Conservation (phyloP, 345 rosid species). For the Camelina neglecta region DNA sequence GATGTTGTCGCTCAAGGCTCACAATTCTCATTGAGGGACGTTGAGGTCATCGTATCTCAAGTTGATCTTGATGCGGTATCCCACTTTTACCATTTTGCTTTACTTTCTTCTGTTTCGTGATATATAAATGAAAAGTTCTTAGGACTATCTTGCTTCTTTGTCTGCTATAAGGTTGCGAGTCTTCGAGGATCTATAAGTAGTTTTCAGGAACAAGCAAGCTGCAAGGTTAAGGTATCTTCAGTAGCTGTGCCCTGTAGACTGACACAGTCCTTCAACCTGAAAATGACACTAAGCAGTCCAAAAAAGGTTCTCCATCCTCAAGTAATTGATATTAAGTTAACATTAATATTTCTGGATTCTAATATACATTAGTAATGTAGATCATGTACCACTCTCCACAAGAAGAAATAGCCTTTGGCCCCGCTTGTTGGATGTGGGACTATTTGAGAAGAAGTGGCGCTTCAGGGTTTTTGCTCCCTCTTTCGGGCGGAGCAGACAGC, state of each 20-base stretch:
- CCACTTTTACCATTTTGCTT: constrained; percentile 20
- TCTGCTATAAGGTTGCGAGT: constrained; percentile 77
- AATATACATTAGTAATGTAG: constrained; percentile 45
- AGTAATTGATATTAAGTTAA: not conserved
- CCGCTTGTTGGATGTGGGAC: constrained; percentile 99
- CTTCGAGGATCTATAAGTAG: constrained; percentile 85
- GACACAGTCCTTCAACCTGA: constrained; percentile 72
- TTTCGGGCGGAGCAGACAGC: constrained; percentile 98
- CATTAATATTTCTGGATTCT: not conserved
- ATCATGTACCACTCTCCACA: constrained; percentile 80
- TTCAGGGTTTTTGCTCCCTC: constrained; percentile 97
- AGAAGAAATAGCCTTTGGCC: constrained; percentile 97
- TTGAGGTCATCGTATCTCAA: constrained; percentile 87
- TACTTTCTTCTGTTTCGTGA: constrained; percentile 6
- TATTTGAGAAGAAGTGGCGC: constrained; percentile 97
- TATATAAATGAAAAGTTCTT: not conserved
- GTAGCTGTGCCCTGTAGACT: constrained; percentile 70
- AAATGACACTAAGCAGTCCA: constrained; percentile 74
- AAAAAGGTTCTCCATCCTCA: constrained; percentile 58
- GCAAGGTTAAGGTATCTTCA: constrained; percentile 65
- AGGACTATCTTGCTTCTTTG: constrained; percentile 24
- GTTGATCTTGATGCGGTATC: constrained; percentile 93
- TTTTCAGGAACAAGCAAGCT: constrained; percentile 91
- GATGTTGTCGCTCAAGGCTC: constrained; percentile 89
- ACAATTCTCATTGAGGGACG: constrained; percentile 90